A percentile compares a stretch with the other conserved stretches of the same genome.
Evolutionary conservation across 441 rosid species (phyloP).

Genomic region (Croton laevigatus): DNA sequence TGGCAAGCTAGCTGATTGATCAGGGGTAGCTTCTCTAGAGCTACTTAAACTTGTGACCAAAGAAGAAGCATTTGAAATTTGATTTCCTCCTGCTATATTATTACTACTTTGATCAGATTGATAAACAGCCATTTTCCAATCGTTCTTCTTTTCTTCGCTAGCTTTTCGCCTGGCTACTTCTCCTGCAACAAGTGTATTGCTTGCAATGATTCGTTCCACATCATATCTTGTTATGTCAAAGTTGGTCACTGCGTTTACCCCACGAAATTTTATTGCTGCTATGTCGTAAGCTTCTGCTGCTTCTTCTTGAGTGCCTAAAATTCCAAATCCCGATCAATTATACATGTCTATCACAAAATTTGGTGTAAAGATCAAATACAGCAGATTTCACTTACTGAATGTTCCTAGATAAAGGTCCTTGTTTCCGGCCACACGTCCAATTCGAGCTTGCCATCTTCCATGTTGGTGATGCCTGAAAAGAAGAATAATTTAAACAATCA

Average conservation of each 20-base stretch:
- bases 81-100: conserved; percentile 33
- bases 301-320: conserved; percentile 93
- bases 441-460: conserved; percentile 99
- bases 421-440: conserved; percentile 96
- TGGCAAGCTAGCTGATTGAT: conserved; percentile 43
- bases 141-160: background rate
- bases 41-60: conserved; percentile 57
- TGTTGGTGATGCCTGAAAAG: conserved; percentile 85
- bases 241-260: conserved; percentile 90
- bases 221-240: conserved; percentile 85
- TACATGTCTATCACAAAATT: no score
- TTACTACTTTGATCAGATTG: conserved; percentile 31
- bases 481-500: background rate
- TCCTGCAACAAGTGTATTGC: conserved; percentile 79
- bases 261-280: conserved; percentile 91
- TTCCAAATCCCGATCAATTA: background rate
- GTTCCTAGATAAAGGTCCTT: conserved; percentile 98
- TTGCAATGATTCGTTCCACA: conserved; percentile 87
- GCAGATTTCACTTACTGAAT: conserved; percentile 48
- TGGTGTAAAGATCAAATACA: no score
- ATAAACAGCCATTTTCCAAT: conserved; percentile 50
- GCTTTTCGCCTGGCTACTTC: conserved; percentile 67
- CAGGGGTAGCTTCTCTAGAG: conserved; percentile 62
- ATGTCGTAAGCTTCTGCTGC: conserved; percentile 96
- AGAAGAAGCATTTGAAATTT: conserved; percentile 60